Conservation (phyloP, 306 rosid genomes). For the Cucumis cinereus region DNA sequence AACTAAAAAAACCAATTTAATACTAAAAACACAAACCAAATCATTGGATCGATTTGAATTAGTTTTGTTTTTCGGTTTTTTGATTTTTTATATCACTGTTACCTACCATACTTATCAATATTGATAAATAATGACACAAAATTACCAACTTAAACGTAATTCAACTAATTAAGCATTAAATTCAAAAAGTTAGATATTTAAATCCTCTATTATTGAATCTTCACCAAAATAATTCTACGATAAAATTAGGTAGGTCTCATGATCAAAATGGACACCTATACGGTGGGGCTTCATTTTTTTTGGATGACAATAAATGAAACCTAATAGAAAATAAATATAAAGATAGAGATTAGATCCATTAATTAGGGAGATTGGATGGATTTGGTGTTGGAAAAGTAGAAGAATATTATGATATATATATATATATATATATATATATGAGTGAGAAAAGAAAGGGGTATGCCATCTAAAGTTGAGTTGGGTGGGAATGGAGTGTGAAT, state of each 20-base stretch:
- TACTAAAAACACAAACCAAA: too few relatives aligned
- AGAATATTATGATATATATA: neutral
- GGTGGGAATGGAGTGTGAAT: neutral
- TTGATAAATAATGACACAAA: too few relatives aligned
- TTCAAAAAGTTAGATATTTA: too few relatives aligned
- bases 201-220: too few relatives aligned
- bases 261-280: neutral
- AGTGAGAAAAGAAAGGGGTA: neutral
- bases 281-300: neutral
- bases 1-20: too few relatives aligned
- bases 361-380: constrained; percentile 4
- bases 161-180: too few relatives aligned
- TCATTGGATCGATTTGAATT: too few relatives aligned
- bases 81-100: too few relatives aligned
- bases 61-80: too few relatives aligned
- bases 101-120: too few relatives aligned
- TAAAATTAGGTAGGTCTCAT: neutral
- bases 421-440: too few relatives aligned
- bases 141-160: too few relatives aligned
- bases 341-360: neutral
- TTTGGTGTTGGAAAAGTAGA: neutral
- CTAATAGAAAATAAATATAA: neutral
- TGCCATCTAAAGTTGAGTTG: neutral
- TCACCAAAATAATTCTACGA: neutral
- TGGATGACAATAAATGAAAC: neutral